Evolutionary conservation across 345 rosid species (phyloP).

Genomic region (Syzygium oleosum): DNA sequence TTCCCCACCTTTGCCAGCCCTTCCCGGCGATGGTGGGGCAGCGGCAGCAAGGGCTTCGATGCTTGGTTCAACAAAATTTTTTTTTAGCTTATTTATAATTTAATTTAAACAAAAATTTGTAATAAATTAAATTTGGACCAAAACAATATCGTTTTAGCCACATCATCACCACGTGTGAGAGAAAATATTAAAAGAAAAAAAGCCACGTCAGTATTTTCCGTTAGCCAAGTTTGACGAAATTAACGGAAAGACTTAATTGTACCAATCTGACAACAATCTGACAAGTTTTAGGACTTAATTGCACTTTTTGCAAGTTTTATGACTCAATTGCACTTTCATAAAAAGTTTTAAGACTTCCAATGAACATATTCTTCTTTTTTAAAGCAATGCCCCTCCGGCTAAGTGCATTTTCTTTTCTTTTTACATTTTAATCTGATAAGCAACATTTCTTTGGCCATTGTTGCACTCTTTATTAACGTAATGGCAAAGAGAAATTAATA

Average conservation of each 20-base stretch:
- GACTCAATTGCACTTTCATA: too few relatives aligned
- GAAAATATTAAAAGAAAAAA: too few relatives aligned
- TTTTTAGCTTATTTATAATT: background rate
- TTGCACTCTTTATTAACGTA: background rate
- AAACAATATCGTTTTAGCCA: background rate
- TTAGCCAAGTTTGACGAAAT: too few relatives aligned
- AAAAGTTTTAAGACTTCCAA: too few relatives aligned
- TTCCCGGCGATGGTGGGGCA: too few relatives aligned
- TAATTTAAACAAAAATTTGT: background rate
- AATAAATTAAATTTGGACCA: background rate
- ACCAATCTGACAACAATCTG: too few relatives aligned
- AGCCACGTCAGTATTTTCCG: too few relatives aligned
- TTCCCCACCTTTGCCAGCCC: too few relatives aligned
- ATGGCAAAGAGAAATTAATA: background rate
- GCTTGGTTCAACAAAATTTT: background rate
- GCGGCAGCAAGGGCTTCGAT: background rate
- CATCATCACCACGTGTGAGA: background rate
- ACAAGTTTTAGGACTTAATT: too few relatives aligned
- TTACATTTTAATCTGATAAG: background rate
- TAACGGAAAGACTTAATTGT: too few relatives aligned
- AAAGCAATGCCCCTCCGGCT: background rate
- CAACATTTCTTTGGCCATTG: background rate
- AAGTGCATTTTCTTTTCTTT: background rate
- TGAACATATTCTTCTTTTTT: too few relatives aligned
- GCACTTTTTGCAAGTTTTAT: too few relatives aligned